These are phyloP conservation scores for Gomphus sp. DNA, from an alignment of 1,284 basidiomycete genomes.

Conservation along the genomic window DNA sequence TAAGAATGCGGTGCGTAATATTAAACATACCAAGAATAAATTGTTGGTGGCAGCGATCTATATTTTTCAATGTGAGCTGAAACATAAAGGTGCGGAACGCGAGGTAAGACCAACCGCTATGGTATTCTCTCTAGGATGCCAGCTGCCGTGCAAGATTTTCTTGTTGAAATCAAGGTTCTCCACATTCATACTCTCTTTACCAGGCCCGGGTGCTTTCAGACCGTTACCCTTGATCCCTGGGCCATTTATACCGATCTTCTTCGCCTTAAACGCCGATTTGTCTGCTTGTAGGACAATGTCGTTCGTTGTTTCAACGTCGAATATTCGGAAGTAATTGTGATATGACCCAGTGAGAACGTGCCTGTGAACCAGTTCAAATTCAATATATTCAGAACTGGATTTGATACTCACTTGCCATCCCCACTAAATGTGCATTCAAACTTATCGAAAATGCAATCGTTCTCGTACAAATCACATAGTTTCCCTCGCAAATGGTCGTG, in stretches of 20 bases:
- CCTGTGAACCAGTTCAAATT: constrained; percentile 31
- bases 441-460: constrained; percentile 99
- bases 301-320: constrained; percentile 83
- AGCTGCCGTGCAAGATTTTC: constrained; percentile 97
- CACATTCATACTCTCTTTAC: constrained; percentile 79
- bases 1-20: neutral
- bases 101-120: constrained; percentile 66
- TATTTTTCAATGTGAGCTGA: constrained; percentile 5
- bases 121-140: constrained; percentile 96
- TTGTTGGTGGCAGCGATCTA: constrained; percentile 95
- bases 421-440: constrained; percentile 97
- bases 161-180: constrained; percentile 97
- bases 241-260: constrained; percentile 87
- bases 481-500: constrained; percentile 97
- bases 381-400: neutral
- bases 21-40: constrained; percentile 47
- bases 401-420: constrained; percentile 78
- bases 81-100: neutral
- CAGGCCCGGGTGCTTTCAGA: constrained; percentile 48
- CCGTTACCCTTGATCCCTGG: constrained; percentile 63
- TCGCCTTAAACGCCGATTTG: constrained; percentile 99
- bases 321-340: constrained; percentile 99
- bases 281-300: constrained; percentile 97
- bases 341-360: constrained; percentile 96
- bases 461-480: constrained; percentile 98